Evolutionary conservation across 2,329 filamentous ascomycete genomes (phyloP).

Genomic region (Apiospora koreana): DNA sequence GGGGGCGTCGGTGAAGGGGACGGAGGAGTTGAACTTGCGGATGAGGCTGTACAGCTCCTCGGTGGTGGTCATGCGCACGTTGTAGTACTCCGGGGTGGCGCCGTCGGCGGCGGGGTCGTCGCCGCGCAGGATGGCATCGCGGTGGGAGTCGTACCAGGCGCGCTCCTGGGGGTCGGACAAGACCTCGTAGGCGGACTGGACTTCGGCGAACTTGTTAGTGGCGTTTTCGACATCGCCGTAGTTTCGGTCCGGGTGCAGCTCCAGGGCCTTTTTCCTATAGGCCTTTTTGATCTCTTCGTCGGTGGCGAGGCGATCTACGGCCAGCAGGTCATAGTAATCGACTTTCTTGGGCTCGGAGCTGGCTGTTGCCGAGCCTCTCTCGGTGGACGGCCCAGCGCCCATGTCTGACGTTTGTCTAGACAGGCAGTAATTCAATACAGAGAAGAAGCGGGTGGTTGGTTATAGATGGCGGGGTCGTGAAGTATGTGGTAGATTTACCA

Average conservation of each 20-base stretch:
- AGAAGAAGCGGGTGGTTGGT: background rate
- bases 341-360: slow-evolving; percentile 52
- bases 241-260: slow-evolving; percentile 94
- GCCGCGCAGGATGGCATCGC: slow-evolving; percentile 77
- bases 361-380: slow-evolving; percentile 30
- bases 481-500: background rate
- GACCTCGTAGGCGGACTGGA: slow-evolving; percentile 94
- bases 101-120: slow-evolving; percentile 51
- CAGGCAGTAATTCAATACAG: background rate
- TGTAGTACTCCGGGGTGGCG: slow-evolving; percentile 61
- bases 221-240: slow-evolving; percentile 81
- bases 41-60: slow-evolving; percentile 79
- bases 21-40: slow-evolving; percentile 73
- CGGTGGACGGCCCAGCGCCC: slow-evolving; percentile 59
- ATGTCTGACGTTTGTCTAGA: slow-evolving; percentile 35
- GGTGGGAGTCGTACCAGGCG: slow-evolving; percentile 96
- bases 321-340: slow-evolving; percentile 85
- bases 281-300: slow-evolving; percentile 94
- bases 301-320: slow-evolving; percentile 69
- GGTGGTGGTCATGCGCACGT: slow-evolving; percentile 75
- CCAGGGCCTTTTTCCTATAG: slow-evolving; percentile 86
- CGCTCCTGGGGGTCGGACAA: slow-evolving; percentile 93
- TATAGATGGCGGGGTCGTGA: background rate
- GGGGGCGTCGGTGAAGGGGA: slow-evolving; percentile 79
- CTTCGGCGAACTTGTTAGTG: slow-evolving; percentile 84